Evolutionary conservation across 208 protist species (phyloP).

Genomic region (Kentomonas sorsogonicus): DNA sequence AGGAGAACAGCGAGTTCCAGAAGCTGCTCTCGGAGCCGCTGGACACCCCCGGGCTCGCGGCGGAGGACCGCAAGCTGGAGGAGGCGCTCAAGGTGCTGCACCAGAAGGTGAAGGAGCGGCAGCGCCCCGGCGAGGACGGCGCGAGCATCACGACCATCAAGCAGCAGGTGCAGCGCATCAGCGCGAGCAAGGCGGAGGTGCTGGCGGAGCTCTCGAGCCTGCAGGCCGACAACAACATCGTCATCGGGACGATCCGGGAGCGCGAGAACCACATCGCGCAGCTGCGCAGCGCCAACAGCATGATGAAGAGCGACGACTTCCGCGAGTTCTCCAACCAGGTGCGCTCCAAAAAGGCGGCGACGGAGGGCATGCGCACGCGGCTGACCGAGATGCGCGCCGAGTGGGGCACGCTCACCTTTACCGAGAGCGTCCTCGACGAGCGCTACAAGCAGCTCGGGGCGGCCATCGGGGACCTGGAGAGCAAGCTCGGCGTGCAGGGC

Average conservation of each 20-base stretch:
- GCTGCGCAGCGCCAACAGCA: slow-evolving; percentile 72
- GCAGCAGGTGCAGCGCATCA: slow-evolving; percentile 75
- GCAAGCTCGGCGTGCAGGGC: slow-evolving; percentile 78
- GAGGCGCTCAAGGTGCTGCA: slow-evolving; percentile 58
- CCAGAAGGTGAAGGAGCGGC: slow-evolving; percentile 49
- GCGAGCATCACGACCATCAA: slow-evolving; percentile 72
- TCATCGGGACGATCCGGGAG: slow-evolving; percentile 67
- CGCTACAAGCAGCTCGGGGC: slow-evolving; percentile 66
- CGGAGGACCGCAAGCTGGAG: slow-evolving; percentile 68
- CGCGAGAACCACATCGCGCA: slow-evolving; percentile 67
- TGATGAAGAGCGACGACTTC: slow-evolving; percentile 85
- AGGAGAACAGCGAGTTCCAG: slow-evolving; percentile 73
- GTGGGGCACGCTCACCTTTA: slow-evolving; percentile 83
- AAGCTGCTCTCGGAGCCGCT: slow-evolving; percentile 80
- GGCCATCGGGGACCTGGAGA: slow-evolving; percentile 75
- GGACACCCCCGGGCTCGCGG: slow-evolving; percentile 55
- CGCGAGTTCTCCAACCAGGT: slow-evolving; percentile 77
- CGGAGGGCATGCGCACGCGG: slow-evolving; percentile 71
- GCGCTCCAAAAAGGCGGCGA: slow-evolving; percentile 77
- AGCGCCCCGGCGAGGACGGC: slow-evolving; percentile 69
- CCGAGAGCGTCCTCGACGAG: slow-evolving; percentile 64
- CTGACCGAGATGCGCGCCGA: slow-evolving; percentile 81
- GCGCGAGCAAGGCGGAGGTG: slow-evolving; percentile 61
- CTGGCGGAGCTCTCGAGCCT: slow-evolving; percentile 58
- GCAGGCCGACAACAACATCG: slow-evolving; percentile 71